A percentile compares a stretch with the other conserved stretches of the same genome.
phyloP scores from a whole-genome alignment of 768 basidiomycete genomes.

The Boletus bicolor region DNA sequence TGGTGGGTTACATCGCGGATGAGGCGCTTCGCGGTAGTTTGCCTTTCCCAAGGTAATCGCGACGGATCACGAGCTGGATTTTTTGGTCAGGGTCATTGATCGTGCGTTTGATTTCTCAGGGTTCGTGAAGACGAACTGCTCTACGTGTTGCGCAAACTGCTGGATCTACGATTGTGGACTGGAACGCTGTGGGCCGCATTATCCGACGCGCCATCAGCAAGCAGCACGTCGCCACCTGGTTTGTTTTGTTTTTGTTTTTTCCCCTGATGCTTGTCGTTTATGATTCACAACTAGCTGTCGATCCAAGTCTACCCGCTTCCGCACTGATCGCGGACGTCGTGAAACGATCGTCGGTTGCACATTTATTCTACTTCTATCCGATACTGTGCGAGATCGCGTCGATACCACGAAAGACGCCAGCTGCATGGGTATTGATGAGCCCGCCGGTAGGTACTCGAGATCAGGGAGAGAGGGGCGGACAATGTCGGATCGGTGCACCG shows the following conservation, averaged over 20 bases:
- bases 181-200: constrained; percentile 76
- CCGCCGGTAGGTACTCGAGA: constrained; percentile 9
- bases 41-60: constrained; percentile 77
- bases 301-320: constrained; percentile 46
- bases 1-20: constrained; percentile 80
- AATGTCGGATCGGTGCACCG: constrained; percentile 21
- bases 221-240: constrained; percentile 59
- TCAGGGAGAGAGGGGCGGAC: constrained; percentile 7
- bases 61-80: not conserved
- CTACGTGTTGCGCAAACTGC: constrained; percentile 78
- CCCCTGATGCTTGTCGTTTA: not conserved
- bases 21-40: constrained; percentile 79
- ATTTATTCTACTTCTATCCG: constrained; percentile 86
- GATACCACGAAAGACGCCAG: constrained; percentile 63
- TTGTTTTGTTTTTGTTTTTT: constrained; percentile 13
- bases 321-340: constrained; percentile 66
- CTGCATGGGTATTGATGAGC: constrained; percentile 52
- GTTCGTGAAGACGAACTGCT: constrained; percentile 86
- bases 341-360: constrained; percentile 72
- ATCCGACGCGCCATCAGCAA: constrained; percentile 59
- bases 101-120: constrained; percentile 35
- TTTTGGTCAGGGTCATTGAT: not conserved
- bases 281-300: constrained; percentile 30
- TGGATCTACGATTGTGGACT: constrained; percentile 66
- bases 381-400: constrained; percentile 78